Base-by-base conservation (phyloP, 805 yeast species). In the Ogataea thermomethanolica region DNA sequence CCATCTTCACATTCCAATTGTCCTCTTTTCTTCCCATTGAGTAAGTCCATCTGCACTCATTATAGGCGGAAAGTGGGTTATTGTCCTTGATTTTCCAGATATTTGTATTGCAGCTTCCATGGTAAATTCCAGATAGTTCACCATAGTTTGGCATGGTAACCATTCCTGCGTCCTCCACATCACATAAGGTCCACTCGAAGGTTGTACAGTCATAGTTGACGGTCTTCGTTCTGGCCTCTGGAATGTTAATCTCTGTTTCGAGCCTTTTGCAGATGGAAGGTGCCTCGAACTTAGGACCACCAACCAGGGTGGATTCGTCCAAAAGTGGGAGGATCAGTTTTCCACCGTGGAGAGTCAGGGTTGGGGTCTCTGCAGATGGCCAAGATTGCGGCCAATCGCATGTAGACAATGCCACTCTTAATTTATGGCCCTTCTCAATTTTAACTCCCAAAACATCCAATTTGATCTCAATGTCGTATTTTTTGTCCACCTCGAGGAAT, bases 311-410 rank as follows among this genome's bases (percentile, higher is more conserved):
- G 2, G 43, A 38, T 8, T 36, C 24, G 40, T 60, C 48, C 9
- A 63, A 44, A 15, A 61, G 17, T 8, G 70, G 70, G 25, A 68
- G 44, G 11, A 43, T 35, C 27, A 64, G 39, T 33, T 56, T 58
- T 36, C 64, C 67, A n/a, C 50, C 49, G 44, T 49, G 50, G 23
- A 70, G 36, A 4, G 59, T 61, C 28, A 70, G 45, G 1, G 58
- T 61, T 37, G 73, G 70, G 6, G 61, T 65, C 47, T 66, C 70
- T 4, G 71, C 61, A 0, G 64, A 53, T 22, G 76, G 75, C 75
- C 75, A 71, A 25, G 61, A 59, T 39, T 67, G 71, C 8, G 75
- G 74, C 75, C 76, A 71, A 44, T 70, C 74, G 25, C 70, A 59
- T 1, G 74, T 60, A 7, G 74, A 68, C 31, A 71, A 56, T 0